Base-by-base conservation (phyloP, 345 rosid genomes). In the Lagerstroemia speciosa region DNA sequence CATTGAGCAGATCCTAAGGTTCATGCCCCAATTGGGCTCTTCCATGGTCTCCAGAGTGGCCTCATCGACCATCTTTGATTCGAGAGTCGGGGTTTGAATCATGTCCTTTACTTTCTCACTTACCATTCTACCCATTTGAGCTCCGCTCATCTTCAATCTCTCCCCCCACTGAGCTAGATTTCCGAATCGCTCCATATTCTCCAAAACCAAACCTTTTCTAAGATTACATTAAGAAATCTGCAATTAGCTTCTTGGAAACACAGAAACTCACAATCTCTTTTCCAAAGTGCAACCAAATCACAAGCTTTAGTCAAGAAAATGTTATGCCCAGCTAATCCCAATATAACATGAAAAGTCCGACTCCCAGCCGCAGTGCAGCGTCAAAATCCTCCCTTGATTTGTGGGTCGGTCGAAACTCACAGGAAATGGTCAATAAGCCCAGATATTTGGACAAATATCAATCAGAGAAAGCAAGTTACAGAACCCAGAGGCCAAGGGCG, bases 1-100 rank as follows among this genome's bases (percentile, higher is more conserved):
- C 90, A 89, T 82, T 1, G 86, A 82, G 62, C 96, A 92, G 6
- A 92, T 85, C 87, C 93, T 86, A 87, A 92, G 76, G 80, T 87
- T 92, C 96, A 89, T 46, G 48, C 96, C 96, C 96, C 98, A 92
- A 45, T 85, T 86, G 0, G 98, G 85, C 72, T 87, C 98, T 53
- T 82, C 88, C 69, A 86, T 41, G 3, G 87, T 84, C 77, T 92
- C 96, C 22, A 75, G 29, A 2, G 96, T 92, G 41, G 96, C 96
- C 78, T 92, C 98, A 65, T 92, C 96, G 1, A 89, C 96, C 86
- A 92, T 83, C 77, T 82, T 83, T 0, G 92, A 89, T 72, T 89
- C 96, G 8, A 85, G 83, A 2, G 93, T 92, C 0, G 96, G 92
- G 37, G 84, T 78, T 74, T 89, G 98, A 29, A 92, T 78, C 70